Evolutionary conservation across 2,329 filamentous ascomycete genomes (phyloP).

Genomic region (Ceratocystis albifundus): DNA sequence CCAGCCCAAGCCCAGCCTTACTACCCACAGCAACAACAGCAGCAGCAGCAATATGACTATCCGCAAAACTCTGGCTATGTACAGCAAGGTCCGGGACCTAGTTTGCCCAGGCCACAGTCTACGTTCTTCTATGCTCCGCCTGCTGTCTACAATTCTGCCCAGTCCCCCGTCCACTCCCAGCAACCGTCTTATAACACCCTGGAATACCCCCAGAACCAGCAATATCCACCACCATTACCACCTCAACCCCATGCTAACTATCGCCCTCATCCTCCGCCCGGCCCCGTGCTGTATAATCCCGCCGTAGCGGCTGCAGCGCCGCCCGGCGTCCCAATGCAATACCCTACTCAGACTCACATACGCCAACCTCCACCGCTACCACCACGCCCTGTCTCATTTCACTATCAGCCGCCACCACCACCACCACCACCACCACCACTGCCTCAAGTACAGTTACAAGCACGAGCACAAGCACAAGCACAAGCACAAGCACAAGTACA

Average conservation of each 20-base stretch:
- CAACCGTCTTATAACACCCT: background rate
- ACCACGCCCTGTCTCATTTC: background rate
- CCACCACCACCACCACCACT: background rate
- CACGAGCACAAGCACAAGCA: too few relatives aligned
- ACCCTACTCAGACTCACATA: background rate
- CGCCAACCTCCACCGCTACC: slow-evolving; percentile 5
- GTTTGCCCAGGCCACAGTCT: background rate
- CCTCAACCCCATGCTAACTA: background rate
- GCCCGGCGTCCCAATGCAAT: slow-evolving; percentile 12
- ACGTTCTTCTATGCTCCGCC: background rate
- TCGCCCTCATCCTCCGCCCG: background rate
- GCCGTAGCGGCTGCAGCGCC: slow-evolving; percentile 9
- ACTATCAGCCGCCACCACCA: background rate
- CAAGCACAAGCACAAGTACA: too few relatives aligned
- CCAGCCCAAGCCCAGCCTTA: background rate
- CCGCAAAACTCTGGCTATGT: background rate
- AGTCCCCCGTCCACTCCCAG: background rate
- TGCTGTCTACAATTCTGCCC: background rate
- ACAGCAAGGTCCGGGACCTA: background rate
- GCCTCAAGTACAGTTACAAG: background rate
- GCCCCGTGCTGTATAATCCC: slow-evolving; percentile 10
- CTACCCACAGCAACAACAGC: background rate
- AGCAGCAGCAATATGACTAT: too few relatives aligned
- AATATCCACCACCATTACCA: background rate
- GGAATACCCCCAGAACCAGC: background rate